Conservation (phyloP, 148 eudicot genomes). For the Silene uniflora region DNA sequence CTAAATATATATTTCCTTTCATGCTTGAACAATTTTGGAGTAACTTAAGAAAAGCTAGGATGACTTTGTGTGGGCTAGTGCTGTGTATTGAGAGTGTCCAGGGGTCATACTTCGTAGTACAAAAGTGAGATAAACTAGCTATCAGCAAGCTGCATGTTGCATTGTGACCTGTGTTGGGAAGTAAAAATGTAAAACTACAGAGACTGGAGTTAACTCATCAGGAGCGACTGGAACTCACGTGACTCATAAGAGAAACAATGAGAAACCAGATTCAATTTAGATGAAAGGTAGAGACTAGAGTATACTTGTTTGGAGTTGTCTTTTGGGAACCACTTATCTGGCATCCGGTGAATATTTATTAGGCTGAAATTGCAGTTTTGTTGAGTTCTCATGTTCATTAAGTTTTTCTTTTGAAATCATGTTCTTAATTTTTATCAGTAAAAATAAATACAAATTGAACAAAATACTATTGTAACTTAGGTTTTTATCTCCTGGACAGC, state of each 20-base stretch:
- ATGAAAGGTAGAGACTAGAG: not conserved
- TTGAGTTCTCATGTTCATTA: not conserved
- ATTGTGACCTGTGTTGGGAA: not conserved
- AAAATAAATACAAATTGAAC: conserved; percentile 3
- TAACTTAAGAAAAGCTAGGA: not conserved
- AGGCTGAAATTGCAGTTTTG: not conserved
- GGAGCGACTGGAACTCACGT: not conserved
- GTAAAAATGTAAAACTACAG: not conserved
- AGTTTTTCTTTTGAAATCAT: not conserved
- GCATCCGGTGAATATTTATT: not conserved
- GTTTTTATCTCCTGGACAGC: conserved; percentile 47
- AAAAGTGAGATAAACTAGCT: not conserved
- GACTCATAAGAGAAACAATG: not conserved
- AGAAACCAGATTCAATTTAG: not conserved
- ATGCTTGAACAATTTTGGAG: not conserved
- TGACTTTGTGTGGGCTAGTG: not conserved
- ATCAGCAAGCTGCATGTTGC: not conserved
- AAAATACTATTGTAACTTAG: conserved; percentile 30
- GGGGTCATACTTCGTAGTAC: not conserved
- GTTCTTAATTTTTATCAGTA: not conserved
- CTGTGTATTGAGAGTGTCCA: not conserved
- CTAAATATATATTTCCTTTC: not conserved
- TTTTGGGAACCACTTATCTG: not conserved
- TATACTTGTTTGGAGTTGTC: not conserved
- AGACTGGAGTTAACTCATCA: not conserved